Percentiles rank a stretch among this genome's conserved stretches.
Conservation (phyloP, 1,139 yeast genomes). For the Diutina neorugosa region DNA sequence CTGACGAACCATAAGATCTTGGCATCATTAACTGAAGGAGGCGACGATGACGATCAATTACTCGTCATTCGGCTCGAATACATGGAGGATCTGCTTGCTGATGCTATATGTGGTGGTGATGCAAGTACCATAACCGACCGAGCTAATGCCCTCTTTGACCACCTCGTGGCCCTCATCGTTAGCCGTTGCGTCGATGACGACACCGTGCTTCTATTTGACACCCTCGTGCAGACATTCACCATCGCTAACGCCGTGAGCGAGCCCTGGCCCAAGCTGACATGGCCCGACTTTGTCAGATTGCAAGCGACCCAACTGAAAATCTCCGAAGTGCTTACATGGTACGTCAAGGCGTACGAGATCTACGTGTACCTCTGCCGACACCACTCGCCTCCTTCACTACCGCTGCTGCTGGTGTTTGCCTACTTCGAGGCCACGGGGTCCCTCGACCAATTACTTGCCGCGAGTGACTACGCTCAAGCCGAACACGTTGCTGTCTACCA, state of each 20-base stretch:
- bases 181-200: not conserved
- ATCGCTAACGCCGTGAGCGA: not conserved
- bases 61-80: not conserved
- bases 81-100: not conserved
- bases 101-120: not conserved
- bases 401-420: not conserved
- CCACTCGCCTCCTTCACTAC: not conserved
- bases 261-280: conserved; percentile 2
- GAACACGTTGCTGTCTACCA: not conserved
- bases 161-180: not conserved
- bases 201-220: not conserved
- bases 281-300: conserved; percentile 1
- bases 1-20: not conserved
- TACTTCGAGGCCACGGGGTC: not conserved
- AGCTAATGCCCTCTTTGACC: not conserved
- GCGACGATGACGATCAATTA: not conserved
- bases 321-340: not conserved
- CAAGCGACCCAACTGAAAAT: not conserved
- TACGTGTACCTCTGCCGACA: not conserved
- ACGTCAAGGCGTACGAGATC: not conserved
- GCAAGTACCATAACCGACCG: not conserved
- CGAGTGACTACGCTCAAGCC: not conserved
- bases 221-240: not conserved
- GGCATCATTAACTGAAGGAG: not conserved
- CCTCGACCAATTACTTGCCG: not conserved